Base-by-base conservation (phyloP, 345 rosid genomes). In the Geranium rotundifolium region DNA sequence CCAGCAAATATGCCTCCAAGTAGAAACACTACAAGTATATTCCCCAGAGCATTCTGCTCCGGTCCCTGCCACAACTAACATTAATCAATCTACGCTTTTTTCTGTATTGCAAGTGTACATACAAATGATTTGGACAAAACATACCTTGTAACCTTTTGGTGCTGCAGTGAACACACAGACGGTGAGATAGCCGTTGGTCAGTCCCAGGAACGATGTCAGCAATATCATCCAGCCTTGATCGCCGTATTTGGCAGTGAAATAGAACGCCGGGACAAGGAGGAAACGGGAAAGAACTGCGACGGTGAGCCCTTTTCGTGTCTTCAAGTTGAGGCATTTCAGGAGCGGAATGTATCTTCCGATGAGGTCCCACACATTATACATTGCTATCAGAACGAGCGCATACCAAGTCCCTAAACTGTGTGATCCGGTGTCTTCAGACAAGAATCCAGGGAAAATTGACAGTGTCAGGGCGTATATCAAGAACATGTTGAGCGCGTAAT, bases 181-280 rank as follows among this genome's bases (percentile, higher is more conserved):
- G 0, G 98, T 87, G 65, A 91, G 76, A 67, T 82, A 80, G 39
- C 95, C 98, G 2, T 89, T 86, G 52, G 75, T 80, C 63, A 89
- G 65, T 23, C 98, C 98, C 71, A 87, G 71, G 77, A 91, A 73
- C 16, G 84, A 82, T 4, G 95, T 87, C 20, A 89, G 76, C 74
- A 87, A 62, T 52, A 87, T 76, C 98, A 86, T 91, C 90, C 86
- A 91, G 29, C 98, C 98, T 61, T 89, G 92, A 60, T 80, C 86
- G 0, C 84, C 98, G 5, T 84, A 86, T 63, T 80, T 89, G 10
- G 90, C 89, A 0, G 90, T 87, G 69, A 89, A 84, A 71, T 91
- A 91, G 73, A 91, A 89, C 0, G 89, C 90, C 0, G 96, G 96
- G 19, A 87, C 23, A 1, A 91, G 76, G 39, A 80, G 58, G 54